phyloP scores from a whole-genome alignment of 495 filamentous ascomycete species.

The Gamarada debralockiae region DNA sequence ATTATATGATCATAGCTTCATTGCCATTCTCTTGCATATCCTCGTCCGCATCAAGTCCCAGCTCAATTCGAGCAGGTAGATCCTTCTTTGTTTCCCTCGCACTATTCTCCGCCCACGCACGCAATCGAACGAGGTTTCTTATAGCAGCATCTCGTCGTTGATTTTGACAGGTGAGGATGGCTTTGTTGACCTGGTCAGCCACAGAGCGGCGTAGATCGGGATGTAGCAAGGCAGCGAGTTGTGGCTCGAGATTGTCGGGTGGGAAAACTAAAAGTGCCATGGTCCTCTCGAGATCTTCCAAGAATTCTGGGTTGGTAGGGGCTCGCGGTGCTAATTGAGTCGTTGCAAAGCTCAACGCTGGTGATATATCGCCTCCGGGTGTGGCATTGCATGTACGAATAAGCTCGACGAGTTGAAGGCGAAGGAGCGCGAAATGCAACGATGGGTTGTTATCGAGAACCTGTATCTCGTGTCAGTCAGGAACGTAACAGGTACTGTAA shows the following conservation, averaged over 20 bases:
- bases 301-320: constrained; percentile 72
- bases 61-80: constrained; percentile 65
- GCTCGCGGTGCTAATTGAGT: constrained; percentile 83
- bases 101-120: constrained; percentile 80
- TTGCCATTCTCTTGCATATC: constrained; percentile 34
- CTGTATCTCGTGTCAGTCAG: constrained; percentile 44
- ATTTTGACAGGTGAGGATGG: constrained; percentile 69
- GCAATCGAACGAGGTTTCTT: constrained; percentile 69
- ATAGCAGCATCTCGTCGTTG: constrained; percentile 76
- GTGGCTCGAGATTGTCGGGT: constrained; percentile 67
- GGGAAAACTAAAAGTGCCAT: constrained; percentile 91
- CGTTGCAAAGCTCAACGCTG: constrained; percentile 83
- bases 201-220: constrained; percentile 79
- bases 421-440: constrained; percentile 86
- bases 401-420: constrained; percentile 88
- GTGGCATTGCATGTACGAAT: constrained; percentile 69
- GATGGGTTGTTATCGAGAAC: constrained; percentile 80
- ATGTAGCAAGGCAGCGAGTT: constrained; percentile 70
- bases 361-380: constrained; percentile 68
- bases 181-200: constrained; percentile 80
- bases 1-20: constrained; percentile 56
- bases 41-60: constrained; percentile 59
- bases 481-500: background rate
- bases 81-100: constrained; percentile 70
- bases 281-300: constrained; percentile 85